Evolutionary conservation across 169 alveolate species (phyloP).

Genomic region (Plasmodium blacklocki): DNA sequence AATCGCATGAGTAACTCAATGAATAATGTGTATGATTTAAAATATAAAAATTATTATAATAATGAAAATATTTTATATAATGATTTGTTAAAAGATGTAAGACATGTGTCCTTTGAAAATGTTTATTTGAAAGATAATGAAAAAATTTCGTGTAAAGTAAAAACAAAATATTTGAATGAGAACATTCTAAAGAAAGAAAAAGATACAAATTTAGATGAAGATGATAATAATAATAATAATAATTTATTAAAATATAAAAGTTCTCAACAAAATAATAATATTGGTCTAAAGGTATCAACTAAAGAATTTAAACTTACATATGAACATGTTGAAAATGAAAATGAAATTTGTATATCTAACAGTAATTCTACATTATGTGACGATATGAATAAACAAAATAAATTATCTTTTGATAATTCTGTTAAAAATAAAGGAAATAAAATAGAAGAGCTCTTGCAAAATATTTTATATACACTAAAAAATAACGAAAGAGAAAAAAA

Average conservation of each 20-base stretch:
- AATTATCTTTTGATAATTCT: neutral
- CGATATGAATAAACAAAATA: neutral
- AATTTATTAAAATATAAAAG: neutral
- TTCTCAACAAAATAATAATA: neutral
- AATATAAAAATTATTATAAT: neutral
- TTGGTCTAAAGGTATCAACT: neutral
- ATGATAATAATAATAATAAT: neutral
- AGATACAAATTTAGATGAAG: neutral
- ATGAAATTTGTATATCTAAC: neutral
- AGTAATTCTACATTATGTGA: neutral
- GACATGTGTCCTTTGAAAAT: neutral
- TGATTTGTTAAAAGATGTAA: neutral
- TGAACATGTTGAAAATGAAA: neutral
- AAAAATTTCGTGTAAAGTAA: neutral
- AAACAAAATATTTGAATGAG: neutral
- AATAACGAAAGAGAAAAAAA: neutral
- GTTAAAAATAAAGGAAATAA: neutral
- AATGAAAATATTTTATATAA: neutral
- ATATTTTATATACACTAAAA: neutral
- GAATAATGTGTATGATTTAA: conserved; percentile 4
- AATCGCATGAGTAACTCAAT: neutral
- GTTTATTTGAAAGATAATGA: neutral
- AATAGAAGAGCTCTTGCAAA: conserved; percentile 9
- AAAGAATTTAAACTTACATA: neutral
- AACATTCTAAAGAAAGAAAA: neutral